Conservation (phyloP, 2,329 filamentous ascomycete species). For the Penicillium sp. region DNA sequence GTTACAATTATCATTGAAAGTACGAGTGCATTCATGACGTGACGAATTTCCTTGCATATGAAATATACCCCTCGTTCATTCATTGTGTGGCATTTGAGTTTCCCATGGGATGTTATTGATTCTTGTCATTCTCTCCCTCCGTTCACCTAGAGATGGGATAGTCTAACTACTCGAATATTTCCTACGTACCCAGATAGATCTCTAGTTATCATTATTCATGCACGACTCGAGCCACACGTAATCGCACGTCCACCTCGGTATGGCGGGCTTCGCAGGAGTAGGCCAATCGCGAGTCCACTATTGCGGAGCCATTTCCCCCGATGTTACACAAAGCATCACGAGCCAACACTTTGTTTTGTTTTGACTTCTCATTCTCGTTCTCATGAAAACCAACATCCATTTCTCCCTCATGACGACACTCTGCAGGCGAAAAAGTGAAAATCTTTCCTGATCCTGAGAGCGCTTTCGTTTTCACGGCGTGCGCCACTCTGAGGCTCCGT, state of each 20-base stretch:
- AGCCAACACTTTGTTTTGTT: neutral
- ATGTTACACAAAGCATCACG: constrained; percentile 8
- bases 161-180: neutral
- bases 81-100: too few species aligned
- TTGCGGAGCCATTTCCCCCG: constrained; percentile 16
- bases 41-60: constrained; percentile 21
- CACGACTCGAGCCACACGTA: neutral
- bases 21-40: constrained; percentile 11
- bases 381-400: neutral
- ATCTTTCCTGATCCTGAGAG: constrained; percentile 12
- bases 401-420: neutral
- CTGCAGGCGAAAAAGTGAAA: neutral
- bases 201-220: neutral
- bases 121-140: too few species aligned
- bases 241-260: neutral
- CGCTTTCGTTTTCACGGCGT: neutral
- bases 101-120: too few species aligned
- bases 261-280: constrained; percentile 1
- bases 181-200: constrained; percentile 6
- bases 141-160: too few species aligned
- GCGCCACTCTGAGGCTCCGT: constrained; percentile 16
- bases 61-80: constrained; percentile 7
- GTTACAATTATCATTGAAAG: neutral
- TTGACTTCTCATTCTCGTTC: neutral
- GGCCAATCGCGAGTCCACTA: neutral